Evolutionary conservation across 306 rosid species (phyloP).

Genomic region (Medicago ruthenica): DNA sequence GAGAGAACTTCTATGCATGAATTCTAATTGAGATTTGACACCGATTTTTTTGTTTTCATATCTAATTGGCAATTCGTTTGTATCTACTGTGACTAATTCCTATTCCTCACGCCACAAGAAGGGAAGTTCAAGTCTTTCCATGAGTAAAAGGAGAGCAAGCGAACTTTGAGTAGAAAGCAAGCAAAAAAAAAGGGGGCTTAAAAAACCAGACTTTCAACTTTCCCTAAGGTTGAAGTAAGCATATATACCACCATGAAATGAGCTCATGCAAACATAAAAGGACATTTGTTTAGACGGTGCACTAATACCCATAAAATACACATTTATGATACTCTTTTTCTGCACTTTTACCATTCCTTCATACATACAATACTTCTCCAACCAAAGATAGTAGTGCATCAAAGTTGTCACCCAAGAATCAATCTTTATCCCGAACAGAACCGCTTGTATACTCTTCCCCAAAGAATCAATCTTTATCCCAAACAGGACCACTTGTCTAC

Average conservation of each 20-base stretch:
- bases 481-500: slow-evolving; percentile 53
- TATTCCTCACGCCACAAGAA: slow-evolving; percentile 52
- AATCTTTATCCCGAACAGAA: slow-evolving; percentile 69
- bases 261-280: slow-evolving; percentile 43
- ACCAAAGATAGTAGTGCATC: slow-evolving; percentile 57
- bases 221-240: slow-evolving; percentile 78
- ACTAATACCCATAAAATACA: slow-evolving; percentile 54
- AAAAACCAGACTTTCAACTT: slow-evolving; percentile 59
- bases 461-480: slow-evolving; percentile 82
- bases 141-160: slow-evolving; percentile 30
- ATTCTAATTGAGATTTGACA: not conserved
- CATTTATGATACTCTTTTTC: slow-evolving; percentile 46
- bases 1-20: slow-evolving; percentile 10
- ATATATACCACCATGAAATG: slow-evolving; percentile 65
- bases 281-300: slow-evolving; percentile 41
- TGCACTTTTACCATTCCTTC: slow-evolving; percentile 55
- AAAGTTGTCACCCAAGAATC: slow-evolving; percentile 67
- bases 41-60: not conserved
- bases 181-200: slow-evolving; percentile 61
- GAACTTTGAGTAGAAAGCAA: slow-evolving; percentile 84
- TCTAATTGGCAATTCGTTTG: slow-evolving; percentile 10
- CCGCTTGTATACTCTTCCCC: slow-evolving; percentile 50
- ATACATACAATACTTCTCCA: slow-evolving; percentile 49
- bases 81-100: slow-evolving; percentile 37
- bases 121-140: slow-evolving; percentile 40